phyloP scores from a whole-genome alignment of 768 basidiomycete species.

The Mycena latifolia region DNA sequence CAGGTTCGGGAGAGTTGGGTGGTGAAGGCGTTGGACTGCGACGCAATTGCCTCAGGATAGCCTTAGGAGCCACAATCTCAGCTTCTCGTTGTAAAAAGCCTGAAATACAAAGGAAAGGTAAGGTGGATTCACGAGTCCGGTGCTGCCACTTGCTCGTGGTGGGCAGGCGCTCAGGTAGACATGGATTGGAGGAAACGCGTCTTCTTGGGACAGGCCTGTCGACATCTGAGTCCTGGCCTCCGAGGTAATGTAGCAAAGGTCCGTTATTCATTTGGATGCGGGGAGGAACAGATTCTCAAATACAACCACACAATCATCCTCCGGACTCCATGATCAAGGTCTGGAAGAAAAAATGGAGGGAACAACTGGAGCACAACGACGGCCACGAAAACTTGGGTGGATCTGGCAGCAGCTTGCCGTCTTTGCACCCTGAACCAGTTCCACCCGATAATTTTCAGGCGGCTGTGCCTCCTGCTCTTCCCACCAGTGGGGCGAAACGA shows the following conservation, averaged over 20 bases:
- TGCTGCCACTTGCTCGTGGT: slow-evolving; percentile 45
- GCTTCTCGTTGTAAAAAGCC: slow-evolving; percentile 84
- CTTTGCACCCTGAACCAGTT: slow-evolving; percentile 37
- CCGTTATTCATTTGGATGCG: slow-evolving; percentile 67
- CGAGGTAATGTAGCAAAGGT: slow-evolving; percentile 49
- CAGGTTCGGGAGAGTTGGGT: slow-evolving; percentile 36
- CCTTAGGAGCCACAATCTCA: slow-evolving; percentile 64
- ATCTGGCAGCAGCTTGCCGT: slow-evolving; percentile 41
- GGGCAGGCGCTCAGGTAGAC: slow-evolving; percentile 79
- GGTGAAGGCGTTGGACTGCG: slow-evolving; percentile 56
- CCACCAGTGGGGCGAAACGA: slow-evolving; percentile 32
- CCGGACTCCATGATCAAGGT: slow-evolving; percentile 58
- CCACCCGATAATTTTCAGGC: slow-evolving; percentile 29
- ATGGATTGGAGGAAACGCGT: slow-evolving; percentile 62
- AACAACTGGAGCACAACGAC: slow-evolving; percentile 39
- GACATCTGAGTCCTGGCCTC: slow-evolving; percentile 39
- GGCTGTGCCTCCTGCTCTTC: slow-evolving; percentile 12
- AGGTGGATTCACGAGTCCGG: slow-evolving; percentile 50
- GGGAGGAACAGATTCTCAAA: too few species aligned
- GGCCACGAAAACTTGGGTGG: slow-evolving; percentile 44
- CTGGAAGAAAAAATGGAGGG: slow-evolving; percentile 64
- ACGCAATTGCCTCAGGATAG: slow-evolving; percentile 67
- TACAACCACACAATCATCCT: too few species aligned
- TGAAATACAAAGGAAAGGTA: slow-evolving; percentile 3
- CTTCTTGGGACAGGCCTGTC: slow-evolving; percentile 43